Evolutionary conservation across 768 basidiomycete species (phyloP).

Genomic region (Rhizopogon vinicolor): DNA sequence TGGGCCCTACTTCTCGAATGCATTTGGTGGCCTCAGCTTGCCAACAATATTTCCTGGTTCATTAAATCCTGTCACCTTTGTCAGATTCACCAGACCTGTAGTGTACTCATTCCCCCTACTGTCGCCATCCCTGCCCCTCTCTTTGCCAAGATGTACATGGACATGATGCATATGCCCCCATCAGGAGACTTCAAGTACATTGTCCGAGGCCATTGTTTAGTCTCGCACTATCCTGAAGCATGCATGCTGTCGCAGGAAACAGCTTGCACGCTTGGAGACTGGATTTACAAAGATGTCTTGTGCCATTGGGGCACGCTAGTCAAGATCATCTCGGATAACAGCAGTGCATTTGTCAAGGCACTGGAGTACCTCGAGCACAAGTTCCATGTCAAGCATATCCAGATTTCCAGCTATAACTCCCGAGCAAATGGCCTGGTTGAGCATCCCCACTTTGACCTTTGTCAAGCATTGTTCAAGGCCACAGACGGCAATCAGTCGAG

Average conservation of each 20-base stretch:
- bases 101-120: conserved; percentile 15
- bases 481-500: conserved; percentile 18
- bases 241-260: conserved; percentile 24
- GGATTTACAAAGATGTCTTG: conserved; percentile 12
- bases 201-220: not conserved
- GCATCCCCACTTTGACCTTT: conserved; percentile 23
- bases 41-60: conserved; percentile 18
- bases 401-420: conserved; percentile 20
- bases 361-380: not conserved
- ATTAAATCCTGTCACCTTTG: conserved; percentile 15
- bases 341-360: too few relatives aligned
- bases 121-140: conserved; percentile 17
- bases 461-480: conserved; percentile 25
- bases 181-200: not conserved
- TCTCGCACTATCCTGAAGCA: conserved; percentile 14
- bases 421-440: conserved; percentile 31
- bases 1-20: conserved; percentile 19
- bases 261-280: conserved; percentile 1
- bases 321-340: conserved; percentile 3
- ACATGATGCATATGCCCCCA: conserved; percentile 27
- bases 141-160: conserved; percentile 21
- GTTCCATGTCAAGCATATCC: conserved; percentile 32
- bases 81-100: conserved; percentile 18
- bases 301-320: conserved; percentile 12
- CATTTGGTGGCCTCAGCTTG: conserved; percentile 14